Percentiles rank a stretch among this genome's conserved stretches.
Evolutionary conservation across 495 filamentous ascomycete species (phyloP).

Genomic region (Hypoxylon perforatum): DNA sequence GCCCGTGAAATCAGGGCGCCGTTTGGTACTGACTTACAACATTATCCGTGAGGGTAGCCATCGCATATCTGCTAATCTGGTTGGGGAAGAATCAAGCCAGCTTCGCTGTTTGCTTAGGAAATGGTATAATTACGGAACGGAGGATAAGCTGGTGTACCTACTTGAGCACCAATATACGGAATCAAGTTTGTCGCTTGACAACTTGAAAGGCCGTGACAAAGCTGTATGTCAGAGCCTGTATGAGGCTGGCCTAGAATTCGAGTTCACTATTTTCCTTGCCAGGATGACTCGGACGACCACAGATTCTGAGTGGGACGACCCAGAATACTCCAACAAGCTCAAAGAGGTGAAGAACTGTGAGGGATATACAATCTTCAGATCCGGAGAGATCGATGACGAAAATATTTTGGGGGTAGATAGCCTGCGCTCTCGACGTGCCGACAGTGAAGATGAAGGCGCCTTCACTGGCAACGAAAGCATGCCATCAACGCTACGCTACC

Average conservation of each 20-base stretch:
- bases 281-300: slow-evolving; percentile 19
- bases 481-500: slow-evolving; percentile 19
- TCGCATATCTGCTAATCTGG: slow-evolving; percentile 25
- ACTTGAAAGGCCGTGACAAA: slow-evolving; percentile 58
- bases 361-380: background rate
- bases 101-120: slow-evolving; percentile 2
- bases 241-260: slow-evolving; percentile 14
- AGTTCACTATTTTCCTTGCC: slow-evolving; percentile 15
- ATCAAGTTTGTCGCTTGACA: slow-evolving; percentile 47
- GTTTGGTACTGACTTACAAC: slow-evolving; percentile 65
- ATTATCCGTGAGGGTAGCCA: slow-evolving; percentile 49
- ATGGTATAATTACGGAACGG: background rate
- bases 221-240: slow-evolving; percentile 32
- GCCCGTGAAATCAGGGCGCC: slow-evolving; percentile 59
- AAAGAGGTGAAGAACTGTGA: slow-evolving; percentile 13
- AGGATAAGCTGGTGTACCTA: slow-evolving; percentile 52
- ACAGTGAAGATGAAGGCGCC: slow-evolving; percentile 18
- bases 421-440: slow-evolving; percentile 13
- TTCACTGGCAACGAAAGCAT: slow-evolving; percentile 28
- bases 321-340: slow-evolving; percentile 2
- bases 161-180: slow-evolving; percentile 61
- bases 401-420: slow-evolving; percentile 14
- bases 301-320: too few species aligned
- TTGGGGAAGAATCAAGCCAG: slow-evolving; percentile 33
- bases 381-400: background rate